Percentiles rank a stretch among this genome's conserved stretches.
phyloP scores from a whole-genome alignment of 106 monocot genomes.

The Vanilla planifolia region DNA sequence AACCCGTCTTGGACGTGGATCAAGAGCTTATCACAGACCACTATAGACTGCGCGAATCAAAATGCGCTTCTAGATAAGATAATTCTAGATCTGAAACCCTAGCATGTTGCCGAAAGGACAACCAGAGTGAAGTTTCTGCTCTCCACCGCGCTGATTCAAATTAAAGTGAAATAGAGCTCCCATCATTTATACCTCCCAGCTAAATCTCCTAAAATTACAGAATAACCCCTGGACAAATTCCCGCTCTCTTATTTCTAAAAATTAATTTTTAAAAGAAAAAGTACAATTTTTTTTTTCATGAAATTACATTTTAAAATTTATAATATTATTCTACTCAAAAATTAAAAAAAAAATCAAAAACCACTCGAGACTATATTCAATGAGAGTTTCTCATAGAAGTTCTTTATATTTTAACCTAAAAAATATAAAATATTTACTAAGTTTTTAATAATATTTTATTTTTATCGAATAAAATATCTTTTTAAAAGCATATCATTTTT shows the following conservation, averaged over 20 bases:
- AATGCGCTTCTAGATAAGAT: not conserved
- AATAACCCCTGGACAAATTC: not conserved
- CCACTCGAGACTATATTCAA: too few relatives aligned
- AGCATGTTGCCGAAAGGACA: not conserved
- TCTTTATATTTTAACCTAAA: too few relatives aligned
- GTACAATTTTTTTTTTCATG: too few relatives aligned
- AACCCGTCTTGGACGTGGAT: not conserved
- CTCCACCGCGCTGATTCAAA: not conserved
- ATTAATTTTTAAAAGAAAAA: too few relatives aligned
- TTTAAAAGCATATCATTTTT: too few relatives aligned
- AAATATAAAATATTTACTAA: too few relatives aligned
- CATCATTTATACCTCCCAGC: not conserved
- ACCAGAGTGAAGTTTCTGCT: not conserved
- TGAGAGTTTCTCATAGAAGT: too few relatives aligned
- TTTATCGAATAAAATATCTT: too few relatives aligned
- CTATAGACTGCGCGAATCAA: not conserved
- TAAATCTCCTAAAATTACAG: not conserved
- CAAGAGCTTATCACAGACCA: not conserved
- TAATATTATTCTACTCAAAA: too few relatives aligned
- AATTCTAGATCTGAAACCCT: conserved; percentile 10
- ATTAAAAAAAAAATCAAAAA: too few relatives aligned
- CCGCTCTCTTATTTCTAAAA: not conserved
- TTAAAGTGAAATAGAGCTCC: not conserved
- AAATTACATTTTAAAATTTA: too few relatives aligned
- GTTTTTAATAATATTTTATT: too few relatives aligned